Evolutionary conservation across 768 basidiomycete genomes (phyloP), one percentile per base, ranked within the genome.

Genomic region (Agrocybe praecox): DNA sequence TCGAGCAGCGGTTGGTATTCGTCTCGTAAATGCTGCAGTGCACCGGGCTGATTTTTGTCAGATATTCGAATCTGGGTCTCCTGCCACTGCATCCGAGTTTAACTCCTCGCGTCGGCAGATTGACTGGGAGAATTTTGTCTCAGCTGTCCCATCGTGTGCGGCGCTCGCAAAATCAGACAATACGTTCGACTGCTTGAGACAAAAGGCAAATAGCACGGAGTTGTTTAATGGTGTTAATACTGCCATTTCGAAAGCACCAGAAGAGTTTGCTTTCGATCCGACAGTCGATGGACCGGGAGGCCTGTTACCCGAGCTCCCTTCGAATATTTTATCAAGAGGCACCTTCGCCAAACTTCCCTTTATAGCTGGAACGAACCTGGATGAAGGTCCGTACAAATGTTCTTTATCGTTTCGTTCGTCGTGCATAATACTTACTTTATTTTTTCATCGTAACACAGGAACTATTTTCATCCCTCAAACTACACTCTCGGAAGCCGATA

Each of bases 61-160:
- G 80, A 81, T 81, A n/a, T 64, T 82, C 19, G 69, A 80, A 62
- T 72, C 71, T 7, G 71, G 71, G 4, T 77, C 79, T 2, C 74
- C 77, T 22, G 74, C 71, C 14, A 69, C 68, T 0, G 64, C 74
- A 9, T 63, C 69, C 8, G 60, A 69, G 21, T 76, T 74, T 54
- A 49, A 60, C 0, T 65, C 78, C 0, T 49, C 67, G 11, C 69
- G 63, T 15, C 67, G 72, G 18, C 65, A 76, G 51, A 52, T 61
- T 12, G 69, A 69, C 47, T 80, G 79, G 74, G 56, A 72, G 34
- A 69, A 69, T 34, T 77, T 80, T 42, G 77, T 77, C 2, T 49
- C 66, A 11, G 69, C 66, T 8, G 74, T 76, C 10, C 66, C 70
- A 6, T 69, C 68, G 0, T 80, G 78, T 52, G 63, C 67, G 0